These are phyloP conservation scores for Trichoderma virens DNA, from an alignment of 495 filamentous ascomycete genomes.

Conservation along the genomic window DNA sequence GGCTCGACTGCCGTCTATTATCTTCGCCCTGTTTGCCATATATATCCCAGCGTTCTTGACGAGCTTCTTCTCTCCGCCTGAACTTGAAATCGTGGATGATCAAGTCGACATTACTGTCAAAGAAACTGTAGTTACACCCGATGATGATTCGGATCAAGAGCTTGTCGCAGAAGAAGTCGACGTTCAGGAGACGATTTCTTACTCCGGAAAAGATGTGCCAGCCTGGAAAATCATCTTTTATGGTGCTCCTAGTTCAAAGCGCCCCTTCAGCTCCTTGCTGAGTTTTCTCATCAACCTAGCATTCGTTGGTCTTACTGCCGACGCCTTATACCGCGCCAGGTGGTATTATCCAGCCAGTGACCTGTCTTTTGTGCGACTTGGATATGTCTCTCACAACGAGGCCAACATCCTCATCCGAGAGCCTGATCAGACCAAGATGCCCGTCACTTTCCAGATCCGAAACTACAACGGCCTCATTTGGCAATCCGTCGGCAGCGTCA, in stretches of 20 bases:
- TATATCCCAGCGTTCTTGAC: constrained; percentile 64
- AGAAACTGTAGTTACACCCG: constrained; percentile 34
- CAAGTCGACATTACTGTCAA: constrained; percentile 53
- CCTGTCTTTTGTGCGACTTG: constrained; percentile 73
- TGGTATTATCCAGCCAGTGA: constrained; percentile 62
- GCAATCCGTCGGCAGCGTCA: constrained; percentile 57
- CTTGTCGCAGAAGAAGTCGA: constrained; percentile 40
- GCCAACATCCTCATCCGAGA: constrained; percentile 82
- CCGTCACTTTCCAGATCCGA: constrained; percentile 56
- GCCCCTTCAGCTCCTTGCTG: constrained; percentile 44
- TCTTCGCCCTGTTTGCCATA: constrained; percentile 63
- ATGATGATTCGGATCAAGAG: constrained; percentile 17
- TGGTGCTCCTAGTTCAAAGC: constrained; percentile 66
- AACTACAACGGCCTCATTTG: constrained; percentile 47
- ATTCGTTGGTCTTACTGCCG: constrained; percentile 57
- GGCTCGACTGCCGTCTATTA: constrained; percentile 40
- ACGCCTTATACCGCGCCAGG: constrained; percentile 64
- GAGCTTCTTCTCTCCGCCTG: constrained; percentile 47
- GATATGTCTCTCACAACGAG: constrained; percentile 72
- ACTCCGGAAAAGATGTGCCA: constrained; percentile 29
- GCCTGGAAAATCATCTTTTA: constrained; percentile 57
- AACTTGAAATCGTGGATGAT: constrained; percentile 54
- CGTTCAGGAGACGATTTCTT: constrained; percentile 41
- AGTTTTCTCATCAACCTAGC: constrained; percentile 64
- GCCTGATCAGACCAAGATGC: constrained; percentile 64